Conservation (phyloP, 768 basidiomycete species). For the Lactifluus volemus region DNA sequence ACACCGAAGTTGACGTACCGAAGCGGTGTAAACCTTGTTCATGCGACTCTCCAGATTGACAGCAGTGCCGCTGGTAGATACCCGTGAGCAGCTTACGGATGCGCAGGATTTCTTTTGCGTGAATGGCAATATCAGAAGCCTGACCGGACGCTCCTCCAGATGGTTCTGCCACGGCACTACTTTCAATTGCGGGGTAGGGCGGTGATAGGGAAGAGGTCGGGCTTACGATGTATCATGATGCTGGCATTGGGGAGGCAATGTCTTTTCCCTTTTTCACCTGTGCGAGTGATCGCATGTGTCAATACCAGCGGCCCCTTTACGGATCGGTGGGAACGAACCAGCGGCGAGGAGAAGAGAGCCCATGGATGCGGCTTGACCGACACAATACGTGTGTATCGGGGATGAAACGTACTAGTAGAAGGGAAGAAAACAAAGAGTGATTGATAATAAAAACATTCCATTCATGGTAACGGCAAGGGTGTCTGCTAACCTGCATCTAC, state of each 20-base stretch:
- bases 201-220: slow-evolving; percentile 9
- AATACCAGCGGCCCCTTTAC: not conserved
- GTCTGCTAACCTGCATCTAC: slow-evolving; percentile 60
- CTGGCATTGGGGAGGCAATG: slow-evolving; percentile 89
- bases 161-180: slow-evolving; percentile 52
- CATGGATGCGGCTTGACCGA: slow-evolving; percentile 95
- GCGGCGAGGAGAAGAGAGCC: slow-evolving; percentile 88
- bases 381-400: slow-evolving; percentile 93
- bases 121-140: slow-evolving; percentile 95
- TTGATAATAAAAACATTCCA: not conserved
- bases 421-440: not conserved
- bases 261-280: slow-evolving; percentile 79
- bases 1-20: slow-evolving; percentile 39
- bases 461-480: slow-evolving; percentile 18
- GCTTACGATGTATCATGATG: slow-evolving; percentile 96
- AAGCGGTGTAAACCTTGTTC: slow-evolving; percentile 66
- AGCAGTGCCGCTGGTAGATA: slow-evolving; percentile 87
- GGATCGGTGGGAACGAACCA: slow-evolving; percentile 31
- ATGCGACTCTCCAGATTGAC: slow-evolving; percentile 50
- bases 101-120: slow-evolving; percentile 91
- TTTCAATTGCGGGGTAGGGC: not conserved
- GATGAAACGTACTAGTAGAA: slow-evolving; percentile 67
- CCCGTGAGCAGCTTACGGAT: slow-evolving; percentile 75
- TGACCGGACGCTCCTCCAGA: slow-evolving; percentile 95
- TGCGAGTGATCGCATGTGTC: slow-evolving; percentile 11